phyloP scores from a whole-genome alignment of 1,284 basidiomycete species.

The Exobasidium cylindrosporum region DNA sequence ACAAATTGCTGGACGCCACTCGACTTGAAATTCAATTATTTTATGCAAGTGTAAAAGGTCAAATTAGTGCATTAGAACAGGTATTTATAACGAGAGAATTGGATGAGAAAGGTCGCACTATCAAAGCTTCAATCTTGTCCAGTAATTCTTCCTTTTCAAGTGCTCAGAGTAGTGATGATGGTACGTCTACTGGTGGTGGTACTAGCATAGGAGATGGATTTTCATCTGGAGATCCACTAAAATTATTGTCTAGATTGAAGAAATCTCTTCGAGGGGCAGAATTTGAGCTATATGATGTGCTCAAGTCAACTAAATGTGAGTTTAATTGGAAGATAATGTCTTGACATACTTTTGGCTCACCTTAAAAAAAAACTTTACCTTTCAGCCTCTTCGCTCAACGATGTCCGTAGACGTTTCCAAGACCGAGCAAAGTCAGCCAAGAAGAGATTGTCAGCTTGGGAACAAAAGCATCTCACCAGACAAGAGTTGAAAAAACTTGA shows the following conservation, averaged over 20 bases:
- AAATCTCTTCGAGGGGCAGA: constrained; percentile 32
- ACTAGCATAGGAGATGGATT: background rate
- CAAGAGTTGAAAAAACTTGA: constrained; percentile 30
- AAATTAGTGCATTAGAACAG: constrained; percentile 31
- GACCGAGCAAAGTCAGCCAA: constrained; percentile 42
- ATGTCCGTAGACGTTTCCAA: constrained; percentile 36
- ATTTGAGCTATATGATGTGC: constrained; percentile 41
- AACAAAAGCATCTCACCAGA: constrained; percentile 38
- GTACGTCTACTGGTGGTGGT: background rate
- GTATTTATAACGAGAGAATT: constrained; percentile 42
- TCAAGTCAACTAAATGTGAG: constrained; percentile 25
- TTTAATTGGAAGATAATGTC: no score
- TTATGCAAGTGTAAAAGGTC: constrained; percentile 36
- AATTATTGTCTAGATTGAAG: constrained; percentile 27
- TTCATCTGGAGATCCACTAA: constrained; percentile 22
- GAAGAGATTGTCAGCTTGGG: constrained; percentile 38
- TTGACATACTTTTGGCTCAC: background rate
- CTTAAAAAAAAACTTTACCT: background rate
- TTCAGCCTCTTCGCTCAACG: constrained; percentile 32
- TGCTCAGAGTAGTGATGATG: background rate
- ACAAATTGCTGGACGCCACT: constrained; percentile 25
- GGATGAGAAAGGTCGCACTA: constrained; percentile 38
- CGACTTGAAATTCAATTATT: constrained; percentile 45
- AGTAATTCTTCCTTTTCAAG: background rate
- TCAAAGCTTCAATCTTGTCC: constrained; percentile 16